A percentile compares a stretch with the other conserved stretches of the same genome.
Evolutionary conservation across 1,284 basidiomycete species (phyloP).

Genomic region (Gomphus bonarii): DNA sequence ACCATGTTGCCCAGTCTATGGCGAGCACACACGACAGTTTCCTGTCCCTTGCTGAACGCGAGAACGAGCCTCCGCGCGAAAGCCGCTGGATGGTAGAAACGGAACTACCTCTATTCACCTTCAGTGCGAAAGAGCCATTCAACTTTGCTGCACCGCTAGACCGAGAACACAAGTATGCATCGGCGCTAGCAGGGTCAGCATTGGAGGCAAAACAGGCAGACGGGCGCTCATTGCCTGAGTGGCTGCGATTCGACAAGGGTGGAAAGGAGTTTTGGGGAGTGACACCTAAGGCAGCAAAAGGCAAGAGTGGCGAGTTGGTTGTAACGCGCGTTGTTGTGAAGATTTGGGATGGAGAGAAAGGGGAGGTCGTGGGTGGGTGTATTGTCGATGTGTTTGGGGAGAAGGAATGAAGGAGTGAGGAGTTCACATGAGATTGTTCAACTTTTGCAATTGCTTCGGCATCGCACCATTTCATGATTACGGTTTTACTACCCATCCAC

Average conservation of each 20-base stretch:
- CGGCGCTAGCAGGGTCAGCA: neutral
- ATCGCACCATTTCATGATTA: neutral
- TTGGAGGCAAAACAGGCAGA: slow-evolving; percentile 43
- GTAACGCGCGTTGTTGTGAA: slow-evolving; percentile 14
- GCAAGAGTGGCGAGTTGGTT: slow-evolving; percentile 17
- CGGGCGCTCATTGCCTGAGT: slow-evolving; percentile 64
- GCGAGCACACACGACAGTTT: neutral
- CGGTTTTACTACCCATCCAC: neutral
- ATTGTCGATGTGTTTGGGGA: neutral
- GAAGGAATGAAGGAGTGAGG: neutral
- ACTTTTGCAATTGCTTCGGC: neutral
- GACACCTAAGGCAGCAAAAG: slow-evolving; percentile 36
- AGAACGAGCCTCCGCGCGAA: neutral
- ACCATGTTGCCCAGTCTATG: neutral
- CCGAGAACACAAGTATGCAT: neutral
- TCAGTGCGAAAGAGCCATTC: neutral
- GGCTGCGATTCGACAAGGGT: slow-evolving; percentile 63
- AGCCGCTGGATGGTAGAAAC: neutral
- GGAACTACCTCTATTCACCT: neutral
- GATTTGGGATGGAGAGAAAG: slow-evolving; percentile 15
- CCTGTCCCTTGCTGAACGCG: neutral
- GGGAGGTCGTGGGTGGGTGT: slow-evolving; percentile 1
- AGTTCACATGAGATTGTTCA: neutral
- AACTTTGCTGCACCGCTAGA: neutral
- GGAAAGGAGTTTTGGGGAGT: slow-evolving; percentile 74